phyloP scores from a whole-genome alignment of 208 protist species.

The Herpetomonas muscarum region DNA sequence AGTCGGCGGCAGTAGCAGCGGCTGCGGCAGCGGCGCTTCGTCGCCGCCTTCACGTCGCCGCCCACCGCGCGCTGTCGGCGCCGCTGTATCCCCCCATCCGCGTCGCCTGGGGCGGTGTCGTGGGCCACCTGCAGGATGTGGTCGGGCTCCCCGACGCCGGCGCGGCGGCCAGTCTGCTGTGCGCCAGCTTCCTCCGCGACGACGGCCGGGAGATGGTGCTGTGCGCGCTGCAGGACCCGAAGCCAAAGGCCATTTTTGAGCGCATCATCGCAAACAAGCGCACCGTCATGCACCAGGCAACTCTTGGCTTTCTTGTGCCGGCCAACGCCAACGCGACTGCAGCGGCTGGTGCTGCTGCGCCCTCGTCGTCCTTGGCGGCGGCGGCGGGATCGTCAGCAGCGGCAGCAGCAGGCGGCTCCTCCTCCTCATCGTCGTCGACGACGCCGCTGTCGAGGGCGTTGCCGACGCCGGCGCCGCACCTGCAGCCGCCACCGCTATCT shows the following conservation, averaged over 20 bases:
- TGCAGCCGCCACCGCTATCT: not conserved
- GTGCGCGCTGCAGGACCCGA: conserved; percentile 69
- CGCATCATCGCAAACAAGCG: not conserved
- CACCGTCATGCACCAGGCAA: not conserved
- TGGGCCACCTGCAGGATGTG: conserved; percentile 46
- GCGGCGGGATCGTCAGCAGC: conserved; percentile 1
- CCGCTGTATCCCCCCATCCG: conserved; percentile 8
- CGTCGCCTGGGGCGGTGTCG: conserved; percentile 62
- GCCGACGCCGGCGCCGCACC: too few species aligned
- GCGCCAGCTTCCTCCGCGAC: conserved; percentile 69
- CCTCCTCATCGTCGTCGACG: not conserved
- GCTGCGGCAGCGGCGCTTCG: not conserved
- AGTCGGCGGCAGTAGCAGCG: too few species aligned
- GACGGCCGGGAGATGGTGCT: conserved; percentile 74
- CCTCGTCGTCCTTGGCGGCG: conserved; percentile 3
- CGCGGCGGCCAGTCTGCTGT: conserved; percentile 56
- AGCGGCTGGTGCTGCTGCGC: not conserved
- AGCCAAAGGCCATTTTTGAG: conserved; percentile 9
- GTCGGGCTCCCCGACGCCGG: conserved; percentile 21
- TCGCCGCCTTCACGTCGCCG: not conserved
- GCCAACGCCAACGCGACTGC: conserved; percentile 3
- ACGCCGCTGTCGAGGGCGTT: too few species aligned
- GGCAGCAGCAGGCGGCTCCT: not conserved
- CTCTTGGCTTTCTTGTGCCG: not conserved
- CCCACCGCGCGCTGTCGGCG: not conserved